A percentile compares a stretch with the other conserved stretches of the same genome.
Evolutionary conservation across 495 filamentous ascomycete genomes (phyloP).

Genomic region (Lophiostoma macrostomum): DNA sequence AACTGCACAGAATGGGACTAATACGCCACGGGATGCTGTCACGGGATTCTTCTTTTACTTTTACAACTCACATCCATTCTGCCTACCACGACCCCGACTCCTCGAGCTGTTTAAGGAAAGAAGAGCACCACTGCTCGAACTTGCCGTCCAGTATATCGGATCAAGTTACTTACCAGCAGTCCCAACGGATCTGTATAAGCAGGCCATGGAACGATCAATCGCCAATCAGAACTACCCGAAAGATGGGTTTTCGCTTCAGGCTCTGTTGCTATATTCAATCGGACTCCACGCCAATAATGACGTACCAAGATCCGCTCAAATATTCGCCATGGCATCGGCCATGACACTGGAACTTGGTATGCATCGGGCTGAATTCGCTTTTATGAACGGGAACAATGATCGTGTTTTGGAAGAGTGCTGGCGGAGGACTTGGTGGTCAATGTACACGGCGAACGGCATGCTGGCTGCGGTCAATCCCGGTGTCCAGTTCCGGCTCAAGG

Average conservation of each 20-base stretch:
- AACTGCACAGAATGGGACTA: neutral
- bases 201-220: constrained; percentile 56
- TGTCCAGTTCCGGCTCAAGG: constrained; percentile 40
- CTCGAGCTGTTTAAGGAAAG: constrained; percentile 32
- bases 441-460: constrained; percentile 71
- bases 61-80: constrained; percentile 66
- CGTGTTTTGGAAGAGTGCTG: constrained; percentile 69
- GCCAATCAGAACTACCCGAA: constrained; percentile 45
- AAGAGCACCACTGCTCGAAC: constrained; percentile 47
- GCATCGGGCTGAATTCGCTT: constrained; percentile 57
- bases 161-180: constrained; percentile 57
- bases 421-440: constrained; percentile 88
- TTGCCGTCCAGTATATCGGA: constrained; percentile 69
- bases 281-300: constrained; percentile 74
- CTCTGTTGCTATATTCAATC: constrained; percentile 71
- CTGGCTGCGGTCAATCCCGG: constrained; percentile 45
- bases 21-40: constrained; percentile 7
- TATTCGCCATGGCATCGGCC: constrained; percentile 64
- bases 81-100: constrained; percentile 50
- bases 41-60: constrained; percentile 45
- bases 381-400: constrained; percentile 47
- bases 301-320: constrained; percentile 60
- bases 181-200: constrained; percentile 49
- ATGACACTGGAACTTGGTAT: constrained; percentile 72
- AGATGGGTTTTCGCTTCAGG: constrained; percentile 71